Evolutionary conservation across 805 yeast species (phyloP), one percentile per base, ranked within the genome.

Genomic region (Phaffomyces opuntiae): DNA sequence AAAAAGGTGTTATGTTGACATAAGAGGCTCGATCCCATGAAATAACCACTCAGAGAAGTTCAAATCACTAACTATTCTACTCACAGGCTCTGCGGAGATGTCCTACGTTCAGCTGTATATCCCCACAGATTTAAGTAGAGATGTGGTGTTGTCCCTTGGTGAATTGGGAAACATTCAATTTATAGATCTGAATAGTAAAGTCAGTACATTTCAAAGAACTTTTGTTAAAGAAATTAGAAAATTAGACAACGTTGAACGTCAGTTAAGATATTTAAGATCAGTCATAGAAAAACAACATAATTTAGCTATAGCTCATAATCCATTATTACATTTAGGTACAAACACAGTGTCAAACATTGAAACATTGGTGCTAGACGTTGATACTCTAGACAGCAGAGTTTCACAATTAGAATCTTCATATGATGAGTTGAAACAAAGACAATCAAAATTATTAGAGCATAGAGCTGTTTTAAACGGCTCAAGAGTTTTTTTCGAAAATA

Each of bases 61-160:
- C 5, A 11, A 1, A 29, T n/a, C 14, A 38, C 42, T 38, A 39
- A 43, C 42, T 3, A 8, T 5, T 5, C 12, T 24, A 19, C 4
- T 29, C 7, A n/a, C 25, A 60, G 63, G 96, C 74, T 90, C 98
- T 47, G 98, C 98, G 83, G 95, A 87, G 60, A 95, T 93, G 98
- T 80, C 95, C 41, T 77, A 90, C 56, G 85, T 91, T 44, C 96
- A 93, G 70, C 73, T 93, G 55, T 91, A 87, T 64, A 80, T 93
- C 49, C 91, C 98, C 9, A 81, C 87, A 26, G 99, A 93, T 66
- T 82, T 86, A 38, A 79, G 96, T 8, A 73, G 97, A 51, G 95
- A 89, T 49, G 79, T 88, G 35, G 83, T 89, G n/a, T 78, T 87
- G 47, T 78, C 87, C 26, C 70, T 93, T 34, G 99, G 99, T 5